phyloP scores from a whole-genome alignment of 495 filamentous ascomycete species.

The Saxophila tyrrhenica region DNA sequence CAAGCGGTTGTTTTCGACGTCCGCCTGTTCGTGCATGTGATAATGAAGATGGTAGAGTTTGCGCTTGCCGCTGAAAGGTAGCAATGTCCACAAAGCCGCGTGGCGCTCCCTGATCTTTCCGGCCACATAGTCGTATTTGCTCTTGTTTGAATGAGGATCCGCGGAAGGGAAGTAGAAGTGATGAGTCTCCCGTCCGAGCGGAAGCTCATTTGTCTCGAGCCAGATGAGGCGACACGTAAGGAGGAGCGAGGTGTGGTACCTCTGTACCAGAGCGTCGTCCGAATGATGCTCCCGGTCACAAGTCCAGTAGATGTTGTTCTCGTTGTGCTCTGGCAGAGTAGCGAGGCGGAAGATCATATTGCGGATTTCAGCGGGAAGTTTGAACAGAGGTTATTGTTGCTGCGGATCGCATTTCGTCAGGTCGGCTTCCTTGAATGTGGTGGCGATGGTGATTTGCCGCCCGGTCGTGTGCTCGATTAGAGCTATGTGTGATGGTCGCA shows the following conservation, averaged over 20 bases:
- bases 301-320: neutral
- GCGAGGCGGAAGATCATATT: neutral
- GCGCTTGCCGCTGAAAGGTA: neutral
- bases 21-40: neutral
- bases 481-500: too few relatives aligned
- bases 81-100: neutral
- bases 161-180: too few relatives aligned
- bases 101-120: neutral
- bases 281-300: neutral
- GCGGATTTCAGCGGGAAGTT: neutral
- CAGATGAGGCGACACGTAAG: neutral
- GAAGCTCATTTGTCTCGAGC: neutral
- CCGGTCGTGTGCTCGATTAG: neutral
- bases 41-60: neutral
- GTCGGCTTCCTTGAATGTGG: neutral
- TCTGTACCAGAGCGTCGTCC: neutral
- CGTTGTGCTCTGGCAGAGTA: neutral
- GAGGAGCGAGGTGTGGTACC: neutral
- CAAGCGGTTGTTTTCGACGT: too few relatives aligned
- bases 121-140: too few relatives aligned
- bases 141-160: too few relatives aligned
- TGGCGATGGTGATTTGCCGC: neutral
- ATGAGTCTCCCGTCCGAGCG: neutral
- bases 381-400: neutral
- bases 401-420: neutral